Base-by-base conservation (phyloP, 441 rosid species). In the Adansonia grandidieri region DNA sequence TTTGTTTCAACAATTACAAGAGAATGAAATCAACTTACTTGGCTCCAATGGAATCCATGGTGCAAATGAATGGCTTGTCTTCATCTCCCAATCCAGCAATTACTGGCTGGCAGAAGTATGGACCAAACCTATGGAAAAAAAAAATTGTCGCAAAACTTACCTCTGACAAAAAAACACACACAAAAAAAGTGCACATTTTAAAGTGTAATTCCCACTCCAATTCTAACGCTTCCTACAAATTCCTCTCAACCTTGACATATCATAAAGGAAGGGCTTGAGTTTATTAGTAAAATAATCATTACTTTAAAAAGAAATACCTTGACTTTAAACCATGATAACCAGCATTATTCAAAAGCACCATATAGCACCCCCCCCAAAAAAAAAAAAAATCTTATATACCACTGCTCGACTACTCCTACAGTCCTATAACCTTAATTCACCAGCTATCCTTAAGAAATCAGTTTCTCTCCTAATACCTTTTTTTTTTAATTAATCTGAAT, bases 91-190 rank as follows among this genome's bases (percentile, higher is more conserved):
- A 84, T 61, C 98, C 99, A 64, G 97, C 97, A 86, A 96, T 92
- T 51, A 96, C 98, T 37, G 99, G 98, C 79, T 96, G 98, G 80
- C 97, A 92, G 82, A 96, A 89, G 88, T 93, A 96, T n/a, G 98
- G 99, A 77, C 99, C 99, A 80, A 96, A 96, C 82, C 99, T 93
- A 61, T 6, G 40, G 20, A 4, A 80, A 96, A 93, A 62, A 58
- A 19, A 17, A 28, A 2, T 28, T 6, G 4, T 3, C 54, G 44
- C 10, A 32, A 54, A 54, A 54, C 75, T 53, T 70, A 15, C 13
- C 56, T 6, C 44, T 13, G 24, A 4, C 28, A 62, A 7, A 71
- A 2, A 28, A 6, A 13, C 32, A 28, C 32, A 28, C 32, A 24
- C 0, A 24, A 71, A 54, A 24, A 32, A 4, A 19, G 17, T 57